A percentile compares a stretch with the other conserved stretches of the same genome.
Evolutionary conservation across 2,329 filamentous ascomycete genomes (phyloP).

Genomic region (Zarea fungicola): DNA sequence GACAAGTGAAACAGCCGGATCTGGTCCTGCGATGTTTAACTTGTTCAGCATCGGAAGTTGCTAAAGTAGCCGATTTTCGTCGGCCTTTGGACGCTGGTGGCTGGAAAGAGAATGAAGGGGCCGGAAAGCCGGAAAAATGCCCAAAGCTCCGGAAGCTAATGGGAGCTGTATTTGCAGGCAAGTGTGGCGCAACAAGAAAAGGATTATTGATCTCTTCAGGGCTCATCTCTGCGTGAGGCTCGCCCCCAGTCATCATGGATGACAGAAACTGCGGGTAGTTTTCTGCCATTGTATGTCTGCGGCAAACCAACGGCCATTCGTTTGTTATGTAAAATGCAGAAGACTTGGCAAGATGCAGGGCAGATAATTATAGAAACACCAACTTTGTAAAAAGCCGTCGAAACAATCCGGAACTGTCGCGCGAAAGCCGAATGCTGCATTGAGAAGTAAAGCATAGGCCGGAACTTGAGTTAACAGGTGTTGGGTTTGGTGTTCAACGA

Average conservation of each 20-base stretch:
- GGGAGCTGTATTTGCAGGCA: conserved; percentile 22
- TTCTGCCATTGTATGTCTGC: conserved; percentile 41
- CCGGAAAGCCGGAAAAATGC: conserved; percentile 46
- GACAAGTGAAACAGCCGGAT: conserved; percentile 90
- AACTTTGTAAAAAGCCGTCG: not conserved
- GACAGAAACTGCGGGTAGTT: conserved; percentile 53
- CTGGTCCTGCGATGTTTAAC: conserved; percentile 91
- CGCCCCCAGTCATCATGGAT: conserved; percentile 46
- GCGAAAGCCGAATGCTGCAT: no score
- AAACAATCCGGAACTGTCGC: no score
- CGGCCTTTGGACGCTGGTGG: conserved; percentile 45
- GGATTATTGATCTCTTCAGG: conserved; percentile 34
- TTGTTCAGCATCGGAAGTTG: conserved; percentile 52
- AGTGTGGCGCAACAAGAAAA: conserved; percentile 21
- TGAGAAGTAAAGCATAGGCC: no score
- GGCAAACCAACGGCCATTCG: no score
- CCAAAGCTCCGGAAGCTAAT: conserved; percentile 39
- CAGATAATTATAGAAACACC: not conserved
- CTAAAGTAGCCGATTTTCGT: conserved; percentile 39
- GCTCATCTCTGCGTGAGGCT: conserved; percentile 32
- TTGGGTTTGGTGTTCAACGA: no score
- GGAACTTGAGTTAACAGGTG: no score
- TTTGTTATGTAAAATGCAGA: not conserved
- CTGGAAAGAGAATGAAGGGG: conserved; percentile 43
- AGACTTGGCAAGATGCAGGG: not conserved